phyloP scores from a whole-genome alignment of 2,329 filamentous ascomycete species.

The Zopfia rhizophila region DNA sequence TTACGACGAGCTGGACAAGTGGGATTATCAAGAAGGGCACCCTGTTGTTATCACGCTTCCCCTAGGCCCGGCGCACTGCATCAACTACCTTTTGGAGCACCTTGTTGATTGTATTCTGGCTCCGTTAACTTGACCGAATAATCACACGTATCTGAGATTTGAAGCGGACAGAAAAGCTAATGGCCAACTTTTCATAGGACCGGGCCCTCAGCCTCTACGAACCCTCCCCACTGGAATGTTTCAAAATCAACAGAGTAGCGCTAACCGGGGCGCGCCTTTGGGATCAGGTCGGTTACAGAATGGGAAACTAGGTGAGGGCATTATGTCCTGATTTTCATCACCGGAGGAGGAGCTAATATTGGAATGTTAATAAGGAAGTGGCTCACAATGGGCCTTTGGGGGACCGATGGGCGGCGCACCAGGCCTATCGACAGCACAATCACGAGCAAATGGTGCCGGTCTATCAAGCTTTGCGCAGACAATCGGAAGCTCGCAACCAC shows the following conservation, averaged over 20 bases:
- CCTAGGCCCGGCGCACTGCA: neutral
- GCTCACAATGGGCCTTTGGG: conserved; percentile 68
- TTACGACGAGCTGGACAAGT: too few relatives aligned
- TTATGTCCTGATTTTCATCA: neutral
- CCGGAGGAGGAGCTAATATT: conserved; percentile 27
- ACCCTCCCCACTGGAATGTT: conserved; percentile 64
- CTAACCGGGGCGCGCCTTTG: conserved; percentile 59
- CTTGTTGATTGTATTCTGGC: neutral
- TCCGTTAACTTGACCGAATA: neutral
- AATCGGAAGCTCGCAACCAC: conserved; percentile 63
- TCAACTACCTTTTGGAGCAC: conserved; percentile 7
- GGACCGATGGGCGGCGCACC: conserved; percentile 64
- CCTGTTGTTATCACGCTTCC: neutral
- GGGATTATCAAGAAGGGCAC: neutral
- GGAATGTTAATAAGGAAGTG: conserved; percentile 55
- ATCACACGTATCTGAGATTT: neutral
- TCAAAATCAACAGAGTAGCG: conserved; percentile 61
- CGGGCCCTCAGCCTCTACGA: conserved; percentile 62
- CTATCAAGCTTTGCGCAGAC: conserved; percentile 68
- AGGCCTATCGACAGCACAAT: conserved; percentile 61
- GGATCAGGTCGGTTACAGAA: conserved; percentile 63
- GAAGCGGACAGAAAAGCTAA: conserved; percentile 2
- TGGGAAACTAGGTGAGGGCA: conserved; percentile 62
- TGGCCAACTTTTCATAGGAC: conserved; percentile 50
- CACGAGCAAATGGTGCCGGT: conserved; percentile 60